A percentile compares a stretch with the other conserved stretches of the same genome.
phyloP scores from a whole-genome alignment of 1,139 yeast genomes.

The Nakaseomyces kungkrabaensis region DNA sequence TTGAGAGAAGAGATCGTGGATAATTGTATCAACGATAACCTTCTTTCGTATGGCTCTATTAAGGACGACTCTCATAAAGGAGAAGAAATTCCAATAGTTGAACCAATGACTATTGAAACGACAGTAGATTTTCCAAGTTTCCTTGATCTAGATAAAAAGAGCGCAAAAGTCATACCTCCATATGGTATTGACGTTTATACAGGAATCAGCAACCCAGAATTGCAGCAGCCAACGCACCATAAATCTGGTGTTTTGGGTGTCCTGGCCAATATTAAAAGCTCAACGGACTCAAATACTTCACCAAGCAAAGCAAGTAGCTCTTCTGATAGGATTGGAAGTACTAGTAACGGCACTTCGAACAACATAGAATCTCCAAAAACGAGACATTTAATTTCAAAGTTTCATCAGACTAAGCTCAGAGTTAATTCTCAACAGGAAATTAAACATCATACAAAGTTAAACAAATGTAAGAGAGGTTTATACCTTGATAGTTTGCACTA shows the following conservation, averaged over 20 bases:
- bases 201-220: constrained; percentile 12
- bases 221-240: constrained; percentile 6
- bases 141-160: constrained; percentile 20
- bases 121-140: constrained; percentile 26
- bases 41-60: constrained; percentile 49
- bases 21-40: constrained; percentile 50
- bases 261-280: constrained; percentile 16
- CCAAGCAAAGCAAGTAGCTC: constrained; percentile 1
- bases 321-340: neutral
- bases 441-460: constrained; percentile 19
- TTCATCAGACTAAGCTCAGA: constrained; percentile 16
- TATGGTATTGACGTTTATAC: constrained; percentile 28
- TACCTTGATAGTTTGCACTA: constrained; percentile 64
- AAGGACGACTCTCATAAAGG: constrained; percentile 13
- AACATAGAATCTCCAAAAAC: neutral
- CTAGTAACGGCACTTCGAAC: neutral
- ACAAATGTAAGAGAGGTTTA: constrained; percentile 32
- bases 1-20: constrained; percentile 57
- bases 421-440: constrained; percentile 22
- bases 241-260: constrained; percentile 24
- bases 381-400: constrained; percentile 11
- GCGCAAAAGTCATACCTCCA: constrained; percentile 25
- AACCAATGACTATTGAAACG: constrained; percentile 28
- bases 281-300: constrained; percentile 4
- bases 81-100: constrained; percentile 26